Evolutionary conservation across 345 rosid genomes (phyloP), one percentile per base, ranked within the genome.

Genomic region (Gossypium bickii): DNA sequence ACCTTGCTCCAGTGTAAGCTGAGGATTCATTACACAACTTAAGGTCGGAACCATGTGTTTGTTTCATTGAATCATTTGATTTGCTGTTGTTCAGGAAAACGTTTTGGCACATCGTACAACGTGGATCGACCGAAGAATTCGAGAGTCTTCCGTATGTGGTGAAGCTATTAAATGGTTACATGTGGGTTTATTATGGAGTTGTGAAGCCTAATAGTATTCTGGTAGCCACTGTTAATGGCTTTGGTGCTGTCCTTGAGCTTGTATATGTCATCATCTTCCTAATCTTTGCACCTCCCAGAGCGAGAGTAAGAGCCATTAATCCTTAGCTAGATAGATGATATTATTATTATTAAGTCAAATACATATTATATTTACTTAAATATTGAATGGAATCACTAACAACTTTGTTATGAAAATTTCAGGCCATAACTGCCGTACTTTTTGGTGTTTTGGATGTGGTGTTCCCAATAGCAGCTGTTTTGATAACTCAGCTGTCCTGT

Each of bases 211-310:
- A 88, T 73, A 88, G 90, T 56, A 9, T 85, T 49, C 86, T 91
- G 15, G 92, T 93, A 1, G 95, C 97, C 55, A 91, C 98, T 12
- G 84, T 93, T 38, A 93, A 93, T 77, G 92, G 90, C 4, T 91
- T 93, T 63, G 97, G 98, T 59, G 81, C 82, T 47, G 71, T 87
- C 12, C 79, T 82, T 25, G 94, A 87, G 81, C 78, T 83, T 67
- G 75, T 83, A 34, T 93, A 78, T 56, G 82, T 93, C 56, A 20
- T 72, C 44, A 79, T 91, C 13, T 93, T 91, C 81, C 88, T 93
- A 27, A 52, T 87, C 49, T 89, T 74, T 67, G 89, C 89, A 75
- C 80, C 93, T 73, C 83, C 85, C 17, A 82, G 81, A 70, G 83
- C 83, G 76, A 86, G 79, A 81, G 93, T 89, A 59, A 53, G 72